Evolutionary conservation across 257 asterid genomes (phyloP).

Genomic region (Lithospermum erythrorhizon): DNA sequence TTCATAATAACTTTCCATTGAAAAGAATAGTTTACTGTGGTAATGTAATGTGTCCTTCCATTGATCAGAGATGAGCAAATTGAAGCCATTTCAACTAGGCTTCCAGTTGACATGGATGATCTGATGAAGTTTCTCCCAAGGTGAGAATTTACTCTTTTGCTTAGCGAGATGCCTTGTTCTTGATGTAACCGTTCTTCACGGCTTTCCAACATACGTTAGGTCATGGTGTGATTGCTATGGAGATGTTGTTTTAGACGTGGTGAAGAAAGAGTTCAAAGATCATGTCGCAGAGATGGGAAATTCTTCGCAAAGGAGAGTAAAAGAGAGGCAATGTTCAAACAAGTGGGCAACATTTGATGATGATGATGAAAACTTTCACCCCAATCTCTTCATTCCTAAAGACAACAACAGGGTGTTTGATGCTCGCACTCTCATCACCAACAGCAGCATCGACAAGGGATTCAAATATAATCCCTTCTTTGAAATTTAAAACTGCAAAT

Average conservation of each 20-base stretch:
- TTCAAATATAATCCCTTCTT: slow-evolving; percentile 69
- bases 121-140: slow-evolving; percentile 41
- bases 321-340: slow-evolving; percentile 25
- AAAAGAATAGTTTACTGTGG: background rate
- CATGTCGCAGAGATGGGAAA: slow-evolving; percentile 54
- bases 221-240: slow-evolving; percentile 59
- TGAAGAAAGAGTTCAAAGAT: slow-evolving; percentile 61
- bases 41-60: background rate
- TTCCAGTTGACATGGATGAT: slow-evolving; percentile 68
- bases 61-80: slow-evolving; percentile 51
- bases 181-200: background rate
- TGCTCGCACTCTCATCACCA: slow-evolving; percentile 14
- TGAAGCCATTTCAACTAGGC: slow-evolving; percentile 69
- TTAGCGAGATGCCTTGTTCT: background rate
- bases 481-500: slow-evolving; percentile 22
- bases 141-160: slow-evolving; percentile 23
- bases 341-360: slow-evolving; percentile 55
- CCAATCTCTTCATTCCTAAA: slow-evolving; percentile 40
- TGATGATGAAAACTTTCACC: slow-evolving; percentile 45
- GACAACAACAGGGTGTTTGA: background rate
- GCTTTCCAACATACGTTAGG: slow-evolving; percentile 18
- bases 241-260: slow-evolving; percentile 55
- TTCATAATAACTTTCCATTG: background rate
- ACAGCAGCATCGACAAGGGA: slow-evolving; percentile 44
- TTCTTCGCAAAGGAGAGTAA: slow-evolving; percentile 13